Evolutionary conservation across 1,139 yeast genomes (phyloP).

Genomic region (Taphrina sp.): DNA sequence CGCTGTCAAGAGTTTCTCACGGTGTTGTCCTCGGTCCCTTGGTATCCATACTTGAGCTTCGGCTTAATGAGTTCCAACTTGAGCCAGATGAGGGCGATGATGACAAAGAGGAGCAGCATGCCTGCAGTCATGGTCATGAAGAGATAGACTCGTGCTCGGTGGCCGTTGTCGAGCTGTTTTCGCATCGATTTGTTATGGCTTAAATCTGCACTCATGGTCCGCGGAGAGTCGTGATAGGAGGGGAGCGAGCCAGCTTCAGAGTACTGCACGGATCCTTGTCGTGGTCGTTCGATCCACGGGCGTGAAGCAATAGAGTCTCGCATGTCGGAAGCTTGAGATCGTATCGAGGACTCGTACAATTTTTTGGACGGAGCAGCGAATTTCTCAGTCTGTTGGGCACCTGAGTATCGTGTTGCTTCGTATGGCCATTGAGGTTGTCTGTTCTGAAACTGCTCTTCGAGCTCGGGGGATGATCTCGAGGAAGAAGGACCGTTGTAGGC

Average conservation of each 20-base stretch:
- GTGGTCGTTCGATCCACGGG: slow-evolving; percentile 4
- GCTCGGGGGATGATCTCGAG: too few species aligned
- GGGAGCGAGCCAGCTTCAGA: slow-evolving; percentile 15
- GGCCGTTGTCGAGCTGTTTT: slow-evolving; percentile 3
- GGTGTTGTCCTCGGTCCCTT: slow-evolving; percentile 1
- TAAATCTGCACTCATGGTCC: neutral
- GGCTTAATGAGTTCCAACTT: slow-evolving; percentile 11
- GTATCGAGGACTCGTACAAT: slow-evolving; percentile 1
- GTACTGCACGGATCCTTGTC: slow-evolving; percentile 6
- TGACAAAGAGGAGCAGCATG: slow-evolving; percentile 15
- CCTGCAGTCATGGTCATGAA: slow-evolving; percentile 13
- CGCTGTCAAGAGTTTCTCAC: neutral
- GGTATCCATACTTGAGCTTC: neutral
- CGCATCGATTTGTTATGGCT: neutral
- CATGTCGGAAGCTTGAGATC: slow-evolving; percentile 4
- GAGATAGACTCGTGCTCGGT: slow-evolving; percentile 14
- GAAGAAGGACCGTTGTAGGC: too few species aligned
- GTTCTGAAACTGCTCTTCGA: too few species aligned
- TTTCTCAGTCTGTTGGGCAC: too few species aligned
- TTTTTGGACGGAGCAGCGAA: slow-evolving; percentile 14
- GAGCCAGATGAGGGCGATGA: slow-evolving; percentile 18
- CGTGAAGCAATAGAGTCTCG: slow-evolving; percentile 1
- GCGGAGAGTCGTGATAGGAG: slow-evolving; percentile 20
- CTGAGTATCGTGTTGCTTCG: too few species aligned
- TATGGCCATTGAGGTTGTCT: too few species aligned